Conservation (phyloP, 176 grass and related monocot genomes). For the Oryza glumipatula region DNA sequence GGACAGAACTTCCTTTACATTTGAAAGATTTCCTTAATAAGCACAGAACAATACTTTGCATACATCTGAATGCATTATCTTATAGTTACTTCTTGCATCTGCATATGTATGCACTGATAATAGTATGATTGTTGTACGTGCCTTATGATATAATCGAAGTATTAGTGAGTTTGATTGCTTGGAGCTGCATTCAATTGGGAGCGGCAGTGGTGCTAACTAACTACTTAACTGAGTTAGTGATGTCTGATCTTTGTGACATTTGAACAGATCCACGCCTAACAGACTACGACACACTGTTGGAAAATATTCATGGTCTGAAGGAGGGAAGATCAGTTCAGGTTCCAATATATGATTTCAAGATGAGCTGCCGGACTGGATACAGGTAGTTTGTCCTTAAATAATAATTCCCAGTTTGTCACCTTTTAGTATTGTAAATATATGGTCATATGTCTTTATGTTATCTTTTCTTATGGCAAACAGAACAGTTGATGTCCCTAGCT, state of each 20-base stretch:
- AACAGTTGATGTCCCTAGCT: slow-evolving; percentile 83
- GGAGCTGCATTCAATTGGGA: slow-evolving; percentile 10
- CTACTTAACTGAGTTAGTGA: slow-evolving; percentile 14
- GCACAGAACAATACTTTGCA: background rate
- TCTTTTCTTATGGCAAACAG: slow-evolving; percentile 56
- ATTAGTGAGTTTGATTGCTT: background rate
- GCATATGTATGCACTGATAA: slow-evolving; percentile 13
- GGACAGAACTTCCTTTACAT: background rate
- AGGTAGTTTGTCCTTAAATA: slow-evolving; percentile 46
- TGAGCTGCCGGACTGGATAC: slow-evolving; percentile 85
- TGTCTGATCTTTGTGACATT: slow-evolving; percentile 31
- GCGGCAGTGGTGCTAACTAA: background rate
- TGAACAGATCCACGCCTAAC: slow-evolving; percentile 91
- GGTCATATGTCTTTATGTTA: slow-evolving; percentile 23
- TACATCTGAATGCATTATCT: background rate
- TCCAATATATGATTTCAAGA: slow-evolving; percentile 98
- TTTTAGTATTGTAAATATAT: slow-evolving; percentile 31
- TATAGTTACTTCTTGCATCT: slow-evolving; percentile 30
- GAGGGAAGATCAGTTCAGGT: slow-evolving; percentile 85
- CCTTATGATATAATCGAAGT: slow-evolving; percentile 7
- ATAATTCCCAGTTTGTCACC: slow-evolving; percentile 10
- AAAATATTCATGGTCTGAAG: slow-evolving; percentile 92
- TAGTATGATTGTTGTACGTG: slow-evolving; percentile 1
- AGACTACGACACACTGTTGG: slow-evolving; percentile 89
- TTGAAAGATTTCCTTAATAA: background rate